Evolutionary conservation across 208 protist species (phyloP), one percentile per base, ranked within the genome.

Genomic region (Zelonia costaricensis): DNA sequence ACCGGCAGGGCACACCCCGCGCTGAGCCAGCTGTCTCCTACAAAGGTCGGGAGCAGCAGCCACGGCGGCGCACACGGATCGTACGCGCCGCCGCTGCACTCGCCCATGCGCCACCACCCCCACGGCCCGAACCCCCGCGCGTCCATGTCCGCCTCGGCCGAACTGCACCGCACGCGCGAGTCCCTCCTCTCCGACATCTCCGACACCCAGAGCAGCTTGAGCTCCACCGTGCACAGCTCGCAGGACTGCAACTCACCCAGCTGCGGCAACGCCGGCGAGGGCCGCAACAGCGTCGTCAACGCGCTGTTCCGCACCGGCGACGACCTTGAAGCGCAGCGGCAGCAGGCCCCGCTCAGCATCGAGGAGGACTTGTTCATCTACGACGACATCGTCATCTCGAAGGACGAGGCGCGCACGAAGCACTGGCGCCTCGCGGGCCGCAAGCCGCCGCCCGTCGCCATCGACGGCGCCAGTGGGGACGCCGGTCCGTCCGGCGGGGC

Each of bases 311-410:
- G 49, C 6, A 59, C 49, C 4, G 71, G 65, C 12, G 75, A 88
- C 38, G 80, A 92, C 30, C 47, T 91, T 27, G 95, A 98, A 67
- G 55, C 79, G 27, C 87, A 96, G 77, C 67, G 82, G 18, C 67
- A 82, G 49, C 74, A 81, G 64, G 65, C 57, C 0, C 62, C 77
- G 4, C 69, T 80, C 23, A 76, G 60, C 31, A 80, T 91, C 33
- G 86, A 87, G 39, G 78, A 84, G 36, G 86, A 93, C 25, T 52
- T 91, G 10, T 95, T 95, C 56, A 64, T 92, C 20, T 95, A 92
- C 74, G 89, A 93, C 62, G 89, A 93, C 59, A 86, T 84, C 45
- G 69, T 91, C 51, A 87, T 95, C 35, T 82, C 80, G 18, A 93
- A 87, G 60, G 71, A 79, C 44, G 84, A 89, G 62, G 81, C 75